These are phyloP conservation scores for Haberlea rhodopensis DNA, from an alignment of 257 asterid genomes.

Conservation along the genomic window DNA sequence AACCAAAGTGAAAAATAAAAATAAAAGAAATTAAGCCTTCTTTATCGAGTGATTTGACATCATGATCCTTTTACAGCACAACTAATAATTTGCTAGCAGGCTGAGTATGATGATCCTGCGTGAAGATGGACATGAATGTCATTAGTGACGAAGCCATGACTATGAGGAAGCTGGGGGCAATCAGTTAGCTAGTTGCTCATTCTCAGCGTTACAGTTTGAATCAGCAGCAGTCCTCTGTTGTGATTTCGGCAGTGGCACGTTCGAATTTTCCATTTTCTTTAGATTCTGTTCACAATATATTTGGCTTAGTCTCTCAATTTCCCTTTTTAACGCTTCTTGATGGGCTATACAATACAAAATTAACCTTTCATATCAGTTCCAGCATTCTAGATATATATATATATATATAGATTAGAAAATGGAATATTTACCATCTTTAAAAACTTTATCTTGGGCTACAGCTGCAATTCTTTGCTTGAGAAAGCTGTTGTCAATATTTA, in stretches of 20 bases:
- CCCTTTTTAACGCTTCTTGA: slow-evolving; percentile 94
- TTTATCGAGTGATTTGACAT: slow-evolving; percentile 12
- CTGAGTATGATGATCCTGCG: slow-evolving; percentile 38
- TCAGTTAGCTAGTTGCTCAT: slow-evolving; percentile 64
- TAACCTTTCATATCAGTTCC: not conserved
- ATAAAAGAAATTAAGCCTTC: slow-evolving; percentile 22
- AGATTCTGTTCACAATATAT: slow-evolving; percentile 64
- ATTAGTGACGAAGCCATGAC: too few species aligned
- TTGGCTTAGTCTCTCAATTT: slow-evolving; percentile 86
- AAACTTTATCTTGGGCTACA: slow-evolving; percentile 85
- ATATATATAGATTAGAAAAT: too few species aligned
- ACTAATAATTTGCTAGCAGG: too few species aligned
- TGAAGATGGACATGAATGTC: not conserved
- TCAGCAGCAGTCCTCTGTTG: slow-evolving; percentile 47
- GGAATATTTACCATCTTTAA: slow-evolving; percentile 69
- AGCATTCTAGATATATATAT: too few species aligned
- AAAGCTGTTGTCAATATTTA: slow-evolving; percentile 80
- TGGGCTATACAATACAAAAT: slow-evolving; percentile 45
- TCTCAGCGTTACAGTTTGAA: slow-evolving; percentile 37
- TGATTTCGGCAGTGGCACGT: slow-evolving; percentile 32
- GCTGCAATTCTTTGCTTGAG: slow-evolving; percentile 97
- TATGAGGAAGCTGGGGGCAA: too few species aligned
- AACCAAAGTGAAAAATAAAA: slow-evolving; percentile 1
- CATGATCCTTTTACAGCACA: not conserved
- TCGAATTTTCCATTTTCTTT: slow-evolving; percentile 62